These are phyloP conservation scores for Aspergillus phoenicis DNA, from an alignment of 2,329 filamentous ascomycete genomes.

Conservation along the genomic window DNA sequence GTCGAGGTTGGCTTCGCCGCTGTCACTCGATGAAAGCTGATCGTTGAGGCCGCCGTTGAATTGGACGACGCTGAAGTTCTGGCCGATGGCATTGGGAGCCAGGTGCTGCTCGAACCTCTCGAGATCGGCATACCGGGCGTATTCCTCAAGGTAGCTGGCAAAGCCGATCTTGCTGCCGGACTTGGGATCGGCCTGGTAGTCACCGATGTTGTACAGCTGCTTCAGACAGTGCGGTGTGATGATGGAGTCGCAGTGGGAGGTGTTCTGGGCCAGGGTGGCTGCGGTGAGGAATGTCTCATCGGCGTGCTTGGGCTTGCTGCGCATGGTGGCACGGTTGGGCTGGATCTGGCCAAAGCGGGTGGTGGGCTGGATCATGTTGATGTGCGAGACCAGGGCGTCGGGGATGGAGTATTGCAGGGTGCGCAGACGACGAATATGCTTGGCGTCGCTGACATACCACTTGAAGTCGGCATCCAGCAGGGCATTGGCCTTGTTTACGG, in stretches of 20 bases:
- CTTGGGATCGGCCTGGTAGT: slow-evolving; percentile 40
- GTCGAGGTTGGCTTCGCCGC: slow-evolving; percentile 55
- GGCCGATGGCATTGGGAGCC: slow-evolving; percentile 44
- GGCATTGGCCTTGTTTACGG: slow-evolving; percentile 39
- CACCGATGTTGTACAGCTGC: slow-evolving; percentile 50
- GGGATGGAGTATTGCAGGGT: slow-evolving; percentile 48
- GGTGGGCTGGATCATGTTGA: slow-evolving; percentile 47
- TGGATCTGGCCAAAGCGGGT: slow-evolving; percentile 45
- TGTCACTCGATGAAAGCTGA: slow-evolving; percentile 41
- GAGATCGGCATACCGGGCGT: slow-evolving; percentile 52
- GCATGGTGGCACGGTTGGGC: slow-evolving; percentile 30
- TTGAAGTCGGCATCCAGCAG: slow-evolving; percentile 45
- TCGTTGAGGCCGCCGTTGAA: slow-evolving; percentile 47
- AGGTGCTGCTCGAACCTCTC: slow-evolving; percentile 42
- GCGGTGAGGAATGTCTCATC: slow-evolving; percentile 26
- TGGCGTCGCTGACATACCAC: slow-evolving; percentile 37
- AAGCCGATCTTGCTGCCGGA: slow-evolving; percentile 48
- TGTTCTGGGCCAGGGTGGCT: slow-evolving; percentile 17
- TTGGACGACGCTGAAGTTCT: slow-evolving; percentile 48
- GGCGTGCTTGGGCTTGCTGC: slow-evolving; percentile 23
- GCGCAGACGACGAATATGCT: slow-evolving; percentile 37
- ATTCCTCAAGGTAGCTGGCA: slow-evolving; percentile 52
- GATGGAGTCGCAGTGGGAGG: slow-evolving; percentile 45
- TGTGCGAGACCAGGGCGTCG: slow-evolving; percentile 33
- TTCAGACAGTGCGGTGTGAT: slow-evolving; percentile 53